Base-by-base conservation (phyloP, 257 asterid species). In the Rauvolfia tetraphylla region DNA sequence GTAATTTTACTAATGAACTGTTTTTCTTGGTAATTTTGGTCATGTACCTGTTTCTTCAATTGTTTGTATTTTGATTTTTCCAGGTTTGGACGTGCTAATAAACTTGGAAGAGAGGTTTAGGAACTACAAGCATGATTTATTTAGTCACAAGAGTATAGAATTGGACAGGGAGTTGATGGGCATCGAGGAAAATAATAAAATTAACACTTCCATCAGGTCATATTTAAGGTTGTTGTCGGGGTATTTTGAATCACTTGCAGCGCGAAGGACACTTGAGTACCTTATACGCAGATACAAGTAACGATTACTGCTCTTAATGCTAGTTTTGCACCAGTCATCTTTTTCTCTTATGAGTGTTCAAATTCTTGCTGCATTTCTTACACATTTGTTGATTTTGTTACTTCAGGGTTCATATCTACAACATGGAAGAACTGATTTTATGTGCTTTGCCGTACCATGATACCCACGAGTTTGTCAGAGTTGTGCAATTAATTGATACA, bases 401-500 rank as follows among this genome's bases (percentile, higher is more conserved):
- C 11, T 73, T 38, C 81, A 95, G 99, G 92, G 80, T 91, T 86
- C 96, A 92, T 76, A 85, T 78, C 29, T 84, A 86, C 88, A 91
- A 92, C 80, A 75, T 62, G 12, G 99, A 92, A 66, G 98, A 91
- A 66, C 86, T 92, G 84, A 89, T 95, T 77, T 82, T 95, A 76
- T 91, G 99, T 82, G 85, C 92, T 42, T 78, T 95, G 87, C 99
- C 99, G 0, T 95, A 91, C 84, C 99, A 92, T 78, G 98, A 95
- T 72, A 91, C 98, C 2, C 93, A 86, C 74, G 87, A 81, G 49
- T 95, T 95, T 80, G 99, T 92, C 63, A 87, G 87, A 74, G 85
- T 95, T 68, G 85, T 92, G 70, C 97, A 85, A 74, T 80, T 95
- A 79, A 91, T 91, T 76, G 84, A 90, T 70, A 79, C 91, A 42